Evolutionary conservation across 768 basidiomycete genomes (phyloP).

Genomic region (Leccinum disarticulatum): DNA sequence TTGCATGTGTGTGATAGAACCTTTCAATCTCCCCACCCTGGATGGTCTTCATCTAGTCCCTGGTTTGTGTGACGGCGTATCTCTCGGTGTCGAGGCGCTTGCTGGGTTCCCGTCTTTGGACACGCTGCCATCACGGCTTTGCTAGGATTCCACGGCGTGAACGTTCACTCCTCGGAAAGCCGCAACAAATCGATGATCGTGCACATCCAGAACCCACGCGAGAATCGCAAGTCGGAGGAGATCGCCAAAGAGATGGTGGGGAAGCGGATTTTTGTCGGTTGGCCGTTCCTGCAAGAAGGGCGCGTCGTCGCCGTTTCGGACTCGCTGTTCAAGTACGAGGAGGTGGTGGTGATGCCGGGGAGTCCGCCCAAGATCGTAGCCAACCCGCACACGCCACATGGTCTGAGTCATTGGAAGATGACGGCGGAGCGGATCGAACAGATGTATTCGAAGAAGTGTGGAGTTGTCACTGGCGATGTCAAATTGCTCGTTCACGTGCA

Average conservation of each 20-base stretch:
- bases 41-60: constrained; percentile 80
- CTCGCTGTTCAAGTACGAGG: constrained; percentile 83
- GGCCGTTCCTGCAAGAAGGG: constrained; percentile 96
- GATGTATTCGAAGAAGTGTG: constrained; percentile 84
- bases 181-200: constrained; percentile 94
- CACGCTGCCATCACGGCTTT: constrained; percentile 73
- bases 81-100: constrained; percentile 79
- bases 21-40: constrained; percentile 87
- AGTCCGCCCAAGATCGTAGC: constrained; percentile 54
- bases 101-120: constrained; percentile 97
- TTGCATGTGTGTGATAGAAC: constrained; percentile 76
- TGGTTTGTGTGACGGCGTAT: constrained; percentile 87
- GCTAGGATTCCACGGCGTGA: constrained; percentile 86
- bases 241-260: constrained; percentile 77
- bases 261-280: constrained; percentile 74
- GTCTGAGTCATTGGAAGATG: constrained; percentile 71
- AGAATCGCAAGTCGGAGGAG: constrained; percentile 64
- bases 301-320: constrained; percentile 86
- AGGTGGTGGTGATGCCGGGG: constrained; percentile 53
- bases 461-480: constrained; percentile 79
- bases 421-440: constrained; percentile 82
- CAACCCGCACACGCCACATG: constrained; percentile 71
- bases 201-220: constrained; percentile 74
- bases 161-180: constrained; percentile 88
- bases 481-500: constrained; percentile 85